phyloP scores from a whole-genome alignment of 257 asterid species.

The Leonotis leonurus region DNA sequence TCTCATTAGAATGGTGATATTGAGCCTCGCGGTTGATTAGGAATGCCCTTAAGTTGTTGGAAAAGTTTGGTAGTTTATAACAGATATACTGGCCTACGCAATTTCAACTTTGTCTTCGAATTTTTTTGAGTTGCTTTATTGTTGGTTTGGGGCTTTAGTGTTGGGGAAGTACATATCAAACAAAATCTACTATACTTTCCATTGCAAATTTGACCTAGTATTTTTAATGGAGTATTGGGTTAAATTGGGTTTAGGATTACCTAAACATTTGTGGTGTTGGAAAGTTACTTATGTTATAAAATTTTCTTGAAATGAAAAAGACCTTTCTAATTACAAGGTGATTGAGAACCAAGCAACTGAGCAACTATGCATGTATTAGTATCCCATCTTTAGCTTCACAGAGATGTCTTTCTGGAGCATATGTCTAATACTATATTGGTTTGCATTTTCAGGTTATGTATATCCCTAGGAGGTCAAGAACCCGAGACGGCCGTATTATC shows the following conservation, averaged over 20 bases:
- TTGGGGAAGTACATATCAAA: not conserved
- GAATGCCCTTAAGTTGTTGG: not conserved
- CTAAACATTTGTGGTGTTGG: not conserved
- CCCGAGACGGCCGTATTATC: constrained; percentile 10
- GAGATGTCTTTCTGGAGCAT: not conserved
- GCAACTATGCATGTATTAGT: not conserved
- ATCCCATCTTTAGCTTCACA: not conserved
- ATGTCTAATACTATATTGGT: not conserved
- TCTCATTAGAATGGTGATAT: too few species aligned
- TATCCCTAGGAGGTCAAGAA: constrained; percentile 14
- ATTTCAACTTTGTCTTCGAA: not conserved
- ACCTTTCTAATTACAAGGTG: not conserved
- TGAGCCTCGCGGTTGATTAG: not conserved
- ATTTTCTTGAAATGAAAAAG: not conserved
- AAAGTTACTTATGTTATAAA: not conserved
- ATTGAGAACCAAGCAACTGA: not conserved
- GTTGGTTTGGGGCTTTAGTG: not conserved
- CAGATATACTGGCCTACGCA: not conserved
- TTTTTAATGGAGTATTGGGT: not conserved
- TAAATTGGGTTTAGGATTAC: not conserved
- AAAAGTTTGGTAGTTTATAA: not conserved
- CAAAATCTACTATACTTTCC: constrained; percentile 1
- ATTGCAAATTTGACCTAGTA: not conserved
- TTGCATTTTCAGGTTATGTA: constrained; percentile 30
- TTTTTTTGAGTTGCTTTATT: not conserved